Conservation (phyloP, 2,329 filamentous ascomycete species). For the Anisogramma anomala region DNA sequence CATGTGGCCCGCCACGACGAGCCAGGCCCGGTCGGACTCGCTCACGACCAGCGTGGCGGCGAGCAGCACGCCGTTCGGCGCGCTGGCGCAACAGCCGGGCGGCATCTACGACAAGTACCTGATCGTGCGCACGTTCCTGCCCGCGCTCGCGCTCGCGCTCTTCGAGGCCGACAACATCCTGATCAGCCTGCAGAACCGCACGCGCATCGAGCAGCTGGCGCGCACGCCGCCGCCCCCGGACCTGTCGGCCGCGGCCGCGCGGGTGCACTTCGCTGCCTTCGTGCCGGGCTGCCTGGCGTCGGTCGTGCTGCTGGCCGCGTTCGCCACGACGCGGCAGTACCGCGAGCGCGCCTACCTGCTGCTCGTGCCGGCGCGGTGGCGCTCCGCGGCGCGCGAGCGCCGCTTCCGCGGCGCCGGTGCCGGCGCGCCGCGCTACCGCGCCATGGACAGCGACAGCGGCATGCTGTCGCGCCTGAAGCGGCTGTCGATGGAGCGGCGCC, state of each 20-base stretch:
- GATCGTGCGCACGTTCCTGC: conserved; percentile 8
- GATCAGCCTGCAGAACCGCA: not conserved
- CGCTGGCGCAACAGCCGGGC: conserved; percentile 7
- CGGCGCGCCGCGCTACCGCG: conserved; percentile 1
- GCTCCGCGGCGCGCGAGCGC: not conserved
- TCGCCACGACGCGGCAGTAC: conserved; percentile 10
- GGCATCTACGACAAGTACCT: conserved; percentile 12
- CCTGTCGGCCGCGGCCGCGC: conserved; percentile 3
- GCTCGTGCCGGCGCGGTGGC: conserved; percentile 2
- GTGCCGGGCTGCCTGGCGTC: conserved; percentile 12
- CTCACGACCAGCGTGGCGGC: not conserved
- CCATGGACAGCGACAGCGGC: conserved; percentile 12
- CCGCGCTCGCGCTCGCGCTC: not conserved
- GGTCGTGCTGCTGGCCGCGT: conserved; percentile 7
- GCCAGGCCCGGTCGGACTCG: not conserved
- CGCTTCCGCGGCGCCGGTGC: conserved; percentile 4
- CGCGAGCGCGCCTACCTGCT: conserved; percentile 5
- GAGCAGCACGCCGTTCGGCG: conserved; percentile 4
- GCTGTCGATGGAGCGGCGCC: conserved; percentile 11
- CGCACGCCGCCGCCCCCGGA: conserved; percentile 1
- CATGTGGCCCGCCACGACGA: not conserved
- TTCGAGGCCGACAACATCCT: conserved; percentile 11
- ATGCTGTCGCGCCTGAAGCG: conserved; percentile 12
- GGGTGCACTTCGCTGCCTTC: conserved; percentile 1
- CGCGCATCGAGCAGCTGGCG: not conserved